Base-by-base conservation (phyloP, 2,329 filamentous ascomycete species). In the Uncinocarpus reesii region DNA sequence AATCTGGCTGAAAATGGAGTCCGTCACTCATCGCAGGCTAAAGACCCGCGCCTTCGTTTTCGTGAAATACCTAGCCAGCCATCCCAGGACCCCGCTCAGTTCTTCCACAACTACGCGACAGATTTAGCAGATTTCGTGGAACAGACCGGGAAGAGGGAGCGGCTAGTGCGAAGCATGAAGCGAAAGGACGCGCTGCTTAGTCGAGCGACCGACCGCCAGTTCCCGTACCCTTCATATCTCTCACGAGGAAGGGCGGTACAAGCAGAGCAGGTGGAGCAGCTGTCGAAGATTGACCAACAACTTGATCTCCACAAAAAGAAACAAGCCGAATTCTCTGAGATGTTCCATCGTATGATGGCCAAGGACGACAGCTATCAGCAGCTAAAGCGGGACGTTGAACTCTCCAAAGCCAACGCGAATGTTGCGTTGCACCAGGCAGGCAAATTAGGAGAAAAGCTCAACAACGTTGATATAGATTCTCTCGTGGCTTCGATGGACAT, bases 181-280 rank as follows among this genome's bases (percentile, higher is more conserved):
- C 35, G 26, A 5, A 53, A 74, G 4, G 61, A 65, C 13, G 56
- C 66, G 32, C 59, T 68, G 38, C 26, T 74, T 3, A 56, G 55
- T 16, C 58, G 55, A 54, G 55, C 60, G 15, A 52, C 49, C 34
- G 31, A 34, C 16, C 48, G 52, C 4, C 15, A 55, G 3, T 29
- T 49, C 7, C 52, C 48, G 15, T 64, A 60, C 37, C 57, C 61
- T 3, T 58, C 60, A 4, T 55, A 56, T 3, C 37, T 53, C 13
- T 51, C 56, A 18, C 55, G 50, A 41, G 58, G 53, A 16, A 55
- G 60, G 23, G 45, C 53, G 10, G 45, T 50, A 18, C 55, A 42
- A 20, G 49, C 56, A n/a, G 51, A 56, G 4, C 53, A 57, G 32
- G 53, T 53, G n/a, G 36, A 47, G 5, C 52, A 59, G 20, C 18